phyloP scores from a whole-genome alignment of 192 early-diverging fungal species.

The Backusella luteola region DNA sequence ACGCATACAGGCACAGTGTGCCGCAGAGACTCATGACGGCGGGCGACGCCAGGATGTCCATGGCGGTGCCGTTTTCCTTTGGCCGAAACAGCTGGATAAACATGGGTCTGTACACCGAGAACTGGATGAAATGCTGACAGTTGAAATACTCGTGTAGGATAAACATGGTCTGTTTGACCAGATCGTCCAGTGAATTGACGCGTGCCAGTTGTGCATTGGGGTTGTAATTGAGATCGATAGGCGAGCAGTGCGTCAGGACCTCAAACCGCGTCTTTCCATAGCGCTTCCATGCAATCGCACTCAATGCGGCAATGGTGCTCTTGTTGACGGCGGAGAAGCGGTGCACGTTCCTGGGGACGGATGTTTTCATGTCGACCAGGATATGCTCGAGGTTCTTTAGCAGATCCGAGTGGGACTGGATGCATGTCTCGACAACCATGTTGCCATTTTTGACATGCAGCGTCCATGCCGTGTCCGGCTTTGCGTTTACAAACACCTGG shows the following conservation, averaged over 20 bases:
- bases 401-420: slow-evolving; percentile 1
- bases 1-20: not conserved
- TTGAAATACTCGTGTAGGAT: not conserved
- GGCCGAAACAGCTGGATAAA: slow-evolving; percentile 3
- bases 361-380: not conserved
- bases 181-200: not conserved
- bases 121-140: slow-evolving; percentile 1
- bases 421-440: not conserved
- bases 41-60: not conserved
- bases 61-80: not conserved
- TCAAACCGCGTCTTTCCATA: slow-evolving; percentile 5
- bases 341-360: not conserved
- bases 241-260: not conserved
- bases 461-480: not conserved
- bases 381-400: not conserved
- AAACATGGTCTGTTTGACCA: not conserved
- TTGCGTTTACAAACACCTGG: not conserved
- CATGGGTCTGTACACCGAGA: slow-evolving; percentile 1
- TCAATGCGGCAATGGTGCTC: not conserved
- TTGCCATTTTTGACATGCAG: slow-evolving; percentile 7
- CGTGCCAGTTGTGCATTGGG: not conserved
- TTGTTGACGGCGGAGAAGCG: not conserved
- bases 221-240: not conserved
- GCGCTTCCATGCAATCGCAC: not conserved
- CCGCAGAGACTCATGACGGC: not conserved